Percentiles rank a stretch among this genome's conserved stretches.
These are phyloP conservation scores for Rauvolfia tetraphylla DNA, from an alignment of 257 asterid genomes.

Conservation along the genomic window DNA sequence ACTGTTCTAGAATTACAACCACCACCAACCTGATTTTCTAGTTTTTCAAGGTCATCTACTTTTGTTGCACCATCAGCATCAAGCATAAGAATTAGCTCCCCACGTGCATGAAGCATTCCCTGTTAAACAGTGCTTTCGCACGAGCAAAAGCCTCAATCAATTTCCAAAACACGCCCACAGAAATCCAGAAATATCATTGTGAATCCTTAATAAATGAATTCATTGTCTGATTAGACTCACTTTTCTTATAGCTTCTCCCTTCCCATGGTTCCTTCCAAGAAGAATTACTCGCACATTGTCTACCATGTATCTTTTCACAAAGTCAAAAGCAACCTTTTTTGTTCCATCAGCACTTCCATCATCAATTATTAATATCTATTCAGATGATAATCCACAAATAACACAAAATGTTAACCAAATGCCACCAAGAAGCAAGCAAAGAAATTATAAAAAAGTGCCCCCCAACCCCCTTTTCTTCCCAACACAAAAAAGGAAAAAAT, in stretches of 20 bases:
- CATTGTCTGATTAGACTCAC: constrained; percentile 54
- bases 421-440: not conserved
- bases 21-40: constrained; percentile 84
- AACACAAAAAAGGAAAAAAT: not conserved
- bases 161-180: constrained; percentile 14
- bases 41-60: constrained; percentile 86
- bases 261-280: constrained; percentile 94
- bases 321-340: constrained; percentile 76
- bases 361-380: constrained; percentile 83
- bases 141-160: constrained; percentile 61
- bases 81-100: constrained; percentile 91
- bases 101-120: constrained; percentile 99
- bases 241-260: constrained; percentile 98
- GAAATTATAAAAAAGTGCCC: not conserved
- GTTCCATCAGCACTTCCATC: constrained; percentile 96
- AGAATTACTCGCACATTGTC: constrained; percentile 83
- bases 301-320: constrained; percentile 73
- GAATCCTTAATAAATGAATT: constrained; percentile 14
- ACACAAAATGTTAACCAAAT: not conserved
- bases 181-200: constrained; percentile 3
- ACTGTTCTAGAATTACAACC: constrained; percentile 2
- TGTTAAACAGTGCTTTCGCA: constrained; percentile 81
- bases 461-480: too few species aligned
- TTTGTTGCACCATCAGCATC: constrained; percentile 99
- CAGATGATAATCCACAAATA: constrained; percentile 13